These are phyloP conservation scores for Bondarzewia mesenterica DNA, from an alignment of 1,284 basidiomycete genomes.

Conservation along the genomic window DNA sequence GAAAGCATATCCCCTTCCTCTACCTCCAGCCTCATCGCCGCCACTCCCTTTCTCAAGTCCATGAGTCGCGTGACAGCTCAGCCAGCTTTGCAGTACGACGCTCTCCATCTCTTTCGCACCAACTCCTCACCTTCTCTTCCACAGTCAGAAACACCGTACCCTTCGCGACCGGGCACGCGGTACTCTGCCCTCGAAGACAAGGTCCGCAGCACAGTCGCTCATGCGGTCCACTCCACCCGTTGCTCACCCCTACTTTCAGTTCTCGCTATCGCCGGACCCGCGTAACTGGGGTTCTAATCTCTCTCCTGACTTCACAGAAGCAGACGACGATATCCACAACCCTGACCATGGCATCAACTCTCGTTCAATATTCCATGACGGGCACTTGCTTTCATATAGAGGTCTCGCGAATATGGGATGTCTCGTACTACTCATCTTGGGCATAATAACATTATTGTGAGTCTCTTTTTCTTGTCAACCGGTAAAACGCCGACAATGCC, in stretches of 20 bases:
- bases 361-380: constrained; percentile 33
- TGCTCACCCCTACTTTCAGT: constrained; percentile 24
- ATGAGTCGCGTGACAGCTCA: not conserved
- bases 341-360: constrained; percentile 58
- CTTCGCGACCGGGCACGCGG: not conserved
- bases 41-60: constrained; percentile 1
- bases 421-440: constrained; percentile 51
- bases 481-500: not conserved
- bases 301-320: constrained; percentile 47
- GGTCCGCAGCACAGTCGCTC: not conserved
- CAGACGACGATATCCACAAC: constrained; percentile 69
- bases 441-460: constrained; percentile 68
- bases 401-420: constrained; percentile 76
- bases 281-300: constrained; percentile 59
- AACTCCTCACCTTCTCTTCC: not conserved
- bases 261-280: constrained; percentile 66
- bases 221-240: not conserved
- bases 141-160: constrained; percentile 5
- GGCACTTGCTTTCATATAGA: constrained; percentile 61
- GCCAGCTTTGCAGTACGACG: constrained; percentile 1
- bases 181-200: constrained; percentile 1
- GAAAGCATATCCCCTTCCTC: constrained; percentile 2
- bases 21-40: constrained; percentile 3
- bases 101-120: not conserved
- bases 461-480: constrained; percentile 15